Evolutionary conservation across 306 rosid genomes (phyloP).

Genomic region (Canavalia gladiata): DNA sequence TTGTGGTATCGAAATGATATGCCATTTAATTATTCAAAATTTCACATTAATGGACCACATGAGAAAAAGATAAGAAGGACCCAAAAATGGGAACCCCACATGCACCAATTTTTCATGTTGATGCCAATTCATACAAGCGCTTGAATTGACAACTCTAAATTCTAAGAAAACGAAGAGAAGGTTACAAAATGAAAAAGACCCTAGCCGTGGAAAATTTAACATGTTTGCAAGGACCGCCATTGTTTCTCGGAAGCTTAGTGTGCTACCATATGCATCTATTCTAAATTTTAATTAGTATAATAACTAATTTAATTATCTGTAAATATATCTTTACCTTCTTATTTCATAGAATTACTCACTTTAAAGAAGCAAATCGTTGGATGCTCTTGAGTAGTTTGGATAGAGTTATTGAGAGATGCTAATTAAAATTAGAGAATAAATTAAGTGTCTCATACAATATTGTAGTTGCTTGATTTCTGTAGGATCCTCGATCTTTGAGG

Average conservation of each 20-base stretch:
- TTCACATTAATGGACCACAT: slow-evolving; percentile 37
- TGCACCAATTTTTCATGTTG: neutral
- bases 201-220: neutral
- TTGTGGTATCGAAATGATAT: neutral
- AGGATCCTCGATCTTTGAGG: too few relatives aligned
- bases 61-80: neutral
- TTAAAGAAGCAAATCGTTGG: too few relatives aligned
- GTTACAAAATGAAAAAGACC: neutral
- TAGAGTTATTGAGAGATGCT: too few relatives aligned
- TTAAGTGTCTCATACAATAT: too few relatives aligned
- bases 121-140: neutral
- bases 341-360: too few relatives aligned
- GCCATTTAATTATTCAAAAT: slow-evolving; percentile 8
- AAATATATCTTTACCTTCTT: too few relatives aligned
- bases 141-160: slow-evolving; percentile 34
- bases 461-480: too few relatives aligned
- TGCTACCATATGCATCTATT: too few relatives aligned
- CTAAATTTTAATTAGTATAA: too few relatives aligned
- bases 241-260: neutral
- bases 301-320: too few relatives aligned
- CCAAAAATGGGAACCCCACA: slow-evolving; percentile 15
- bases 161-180: slow-evolving; percentile 18
- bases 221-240: slow-evolving; percentile 22
- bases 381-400: too few relatives aligned
- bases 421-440: too few relatives aligned